Evolutionary conservation across 2,329 filamentous ascomycete species (phyloP).

Genomic region (Pseudogymnoascus sp.): DNA sequence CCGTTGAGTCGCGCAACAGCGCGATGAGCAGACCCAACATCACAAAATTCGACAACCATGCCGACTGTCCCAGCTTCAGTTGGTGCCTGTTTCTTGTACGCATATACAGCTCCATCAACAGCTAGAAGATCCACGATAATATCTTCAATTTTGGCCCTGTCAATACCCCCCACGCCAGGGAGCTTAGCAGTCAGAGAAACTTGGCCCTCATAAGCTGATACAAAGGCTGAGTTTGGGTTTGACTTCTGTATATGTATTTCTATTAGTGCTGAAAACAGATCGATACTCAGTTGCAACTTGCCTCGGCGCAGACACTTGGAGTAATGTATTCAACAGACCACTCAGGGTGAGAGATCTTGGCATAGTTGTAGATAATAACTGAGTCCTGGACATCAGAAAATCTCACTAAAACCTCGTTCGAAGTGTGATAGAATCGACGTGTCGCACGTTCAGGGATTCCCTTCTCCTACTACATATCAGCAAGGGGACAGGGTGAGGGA

Average conservation of each 20-base stretch:
- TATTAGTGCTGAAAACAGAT: background rate
- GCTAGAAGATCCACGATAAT: slow-evolving; percentile 38
- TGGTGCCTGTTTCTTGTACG: slow-evolving; percentile 39
- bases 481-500: background rate
- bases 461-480: slow-evolving; percentile 3
- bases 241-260: slow-evolving; percentile 22
- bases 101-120: slow-evolving; percentile 45
- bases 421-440: slow-evolving; percentile 13
- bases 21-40: slow-evolving; percentile 37
- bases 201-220: slow-evolving; percentile 48
- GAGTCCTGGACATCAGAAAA: slow-evolving; percentile 23
- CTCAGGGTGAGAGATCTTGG: slow-evolving; percentile 18
- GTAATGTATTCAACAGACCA: slow-evolving; percentile 24
- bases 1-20: slow-evolving; percentile 38
- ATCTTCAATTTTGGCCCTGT: slow-evolving; percentile 30
- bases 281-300: slow-evolving; percentile 11
- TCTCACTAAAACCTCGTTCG: slow-evolving; percentile 19
- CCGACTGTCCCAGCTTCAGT: slow-evolving; percentile 39
- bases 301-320: slow-evolving; percentile 16
- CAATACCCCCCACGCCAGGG: slow-evolving; percentile 20
- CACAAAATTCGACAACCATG: slow-evolving; percentile 47
- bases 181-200: slow-evolving; percentile 43
- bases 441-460: slow-evolving; percentile 11
- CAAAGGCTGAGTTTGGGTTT: slow-evolving; percentile 25
- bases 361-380: slow-evolving; percentile 18